phyloP scores from a whole-genome alignment of 78 protist genomes.

The Anaeramoeba flamelloides region DNA sequence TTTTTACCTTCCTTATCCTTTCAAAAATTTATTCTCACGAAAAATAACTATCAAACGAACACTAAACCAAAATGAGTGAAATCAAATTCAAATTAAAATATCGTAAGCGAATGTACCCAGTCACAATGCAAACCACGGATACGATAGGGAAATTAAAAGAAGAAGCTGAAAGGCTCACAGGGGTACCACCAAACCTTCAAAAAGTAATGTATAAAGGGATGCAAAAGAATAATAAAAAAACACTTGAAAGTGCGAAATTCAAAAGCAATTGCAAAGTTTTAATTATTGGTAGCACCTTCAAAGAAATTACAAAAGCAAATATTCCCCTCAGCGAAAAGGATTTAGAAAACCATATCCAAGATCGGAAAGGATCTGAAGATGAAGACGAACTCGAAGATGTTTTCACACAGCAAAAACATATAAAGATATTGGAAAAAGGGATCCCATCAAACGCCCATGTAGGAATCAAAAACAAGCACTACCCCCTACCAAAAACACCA shows the following conservation, averaged over 20 bases:
- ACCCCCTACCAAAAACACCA: background rate
- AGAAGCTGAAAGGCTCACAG: background rate
- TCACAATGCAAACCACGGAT: no score
- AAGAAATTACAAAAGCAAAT: background rate
- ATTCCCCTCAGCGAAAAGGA: background rate
- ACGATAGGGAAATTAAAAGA: background rate
- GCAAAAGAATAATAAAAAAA: background rate
- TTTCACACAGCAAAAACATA: background rate
- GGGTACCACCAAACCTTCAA: background rate
- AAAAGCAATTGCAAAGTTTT: background rate
- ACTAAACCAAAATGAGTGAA: no score
- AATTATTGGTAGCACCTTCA: background rate
- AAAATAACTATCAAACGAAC: no score
- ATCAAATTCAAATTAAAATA: no score
- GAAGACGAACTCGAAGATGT: background rate
- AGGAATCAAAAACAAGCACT: background rate
- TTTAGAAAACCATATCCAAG: no score
- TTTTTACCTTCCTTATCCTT: no score
- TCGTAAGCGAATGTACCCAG: no score
- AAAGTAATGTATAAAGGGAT: background rate
- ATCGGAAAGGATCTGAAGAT: background rate
- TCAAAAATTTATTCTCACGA: no score
- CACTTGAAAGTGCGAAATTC: background rate
- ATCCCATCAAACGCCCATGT: background rate
- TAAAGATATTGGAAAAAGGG: background rate